phyloP scores from a whole-genome alignment of 352 stramenopile genomes.

The Globisporangium megalacanthum region DNA sequence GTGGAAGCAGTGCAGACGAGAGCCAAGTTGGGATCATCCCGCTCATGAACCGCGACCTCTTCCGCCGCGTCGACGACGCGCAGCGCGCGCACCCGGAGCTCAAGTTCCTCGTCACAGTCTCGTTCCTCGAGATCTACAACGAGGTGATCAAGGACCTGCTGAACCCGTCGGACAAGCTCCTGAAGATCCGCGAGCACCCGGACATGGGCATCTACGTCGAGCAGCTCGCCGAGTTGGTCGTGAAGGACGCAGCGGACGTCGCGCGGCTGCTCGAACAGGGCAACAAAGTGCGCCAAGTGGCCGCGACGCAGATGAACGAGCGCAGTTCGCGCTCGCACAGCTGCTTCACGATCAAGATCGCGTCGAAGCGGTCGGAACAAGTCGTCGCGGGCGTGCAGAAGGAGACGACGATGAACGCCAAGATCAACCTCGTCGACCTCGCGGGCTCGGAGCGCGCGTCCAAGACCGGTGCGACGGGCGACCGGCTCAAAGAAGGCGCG shows the following conservation, averaged over 20 bases:
- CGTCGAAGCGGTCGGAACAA: conserved; percentile 66
- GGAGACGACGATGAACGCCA: conserved; percentile 81
- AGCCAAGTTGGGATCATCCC: conserved; percentile 74
- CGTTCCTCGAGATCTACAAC: conserved; percentile 96
- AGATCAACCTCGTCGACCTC: conserved; percentile 92
- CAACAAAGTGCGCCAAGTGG: conserved; percentile 85
- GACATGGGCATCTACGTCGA: conserved; percentile 93
- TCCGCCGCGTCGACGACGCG: conserved; percentile 40
- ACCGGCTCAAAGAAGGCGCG: conserved; percentile 87
- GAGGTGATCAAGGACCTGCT: conserved; percentile 93
- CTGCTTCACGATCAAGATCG: conserved; percentile 90
- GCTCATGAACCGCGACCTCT: conserved; percentile 86
- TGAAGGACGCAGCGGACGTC: conserved; percentile 74
- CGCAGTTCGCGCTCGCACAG: conserved; percentile 85
- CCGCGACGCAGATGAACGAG: conserved; percentile 91
- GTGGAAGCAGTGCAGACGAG: conserved; percentile 26
- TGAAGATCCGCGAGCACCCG: conserved; percentile 91
- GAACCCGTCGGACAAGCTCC: conserved; percentile 87
- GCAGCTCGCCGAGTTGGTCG: conserved; percentile 83
- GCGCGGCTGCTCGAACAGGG: conserved; percentile 83
- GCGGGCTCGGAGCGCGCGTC: conserved; percentile 83
- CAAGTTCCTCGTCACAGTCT: conserved; percentile 88
- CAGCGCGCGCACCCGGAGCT: conserved; percentile 25
- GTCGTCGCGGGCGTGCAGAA: conserved; percentile 48
- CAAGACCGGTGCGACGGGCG: conserved; percentile 85